Conservation (phyloP, 805 yeast species). For the Wickerhamiella alocasiicola region DNA sequence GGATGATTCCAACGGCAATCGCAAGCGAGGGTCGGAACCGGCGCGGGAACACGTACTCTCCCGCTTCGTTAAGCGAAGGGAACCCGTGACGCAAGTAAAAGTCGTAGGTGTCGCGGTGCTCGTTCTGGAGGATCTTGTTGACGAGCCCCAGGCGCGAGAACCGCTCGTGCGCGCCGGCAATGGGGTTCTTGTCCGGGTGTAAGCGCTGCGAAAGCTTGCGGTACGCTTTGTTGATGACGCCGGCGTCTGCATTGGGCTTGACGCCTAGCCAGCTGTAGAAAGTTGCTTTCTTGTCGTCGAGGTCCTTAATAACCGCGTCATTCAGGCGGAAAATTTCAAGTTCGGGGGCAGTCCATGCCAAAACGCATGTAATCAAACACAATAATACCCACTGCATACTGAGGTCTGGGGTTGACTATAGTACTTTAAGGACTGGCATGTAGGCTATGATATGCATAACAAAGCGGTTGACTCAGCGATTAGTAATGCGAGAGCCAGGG, state of each 20-base stretch:
- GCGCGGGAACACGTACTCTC: conserved; percentile 48
- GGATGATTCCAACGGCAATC: conserved; percentile 32
- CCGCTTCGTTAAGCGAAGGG: conserved; percentile 60
- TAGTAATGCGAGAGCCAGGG: too few relatives aligned
- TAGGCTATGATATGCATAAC: too few relatives aligned
- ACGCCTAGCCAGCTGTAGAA: conserved; percentile 51
- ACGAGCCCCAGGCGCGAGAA: conserved; percentile 70
- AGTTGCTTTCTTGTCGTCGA: conserved; percentile 42
- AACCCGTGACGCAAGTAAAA: conserved; percentile 72
- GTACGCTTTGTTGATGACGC: conserved; percentile 33
- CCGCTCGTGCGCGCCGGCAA: conserved; percentile 44
- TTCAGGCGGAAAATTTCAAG: conserved; percentile 68
- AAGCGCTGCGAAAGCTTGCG: conserved; percentile 54
- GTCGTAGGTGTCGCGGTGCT: conserved; percentile 64
- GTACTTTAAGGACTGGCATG: too few relatives aligned
- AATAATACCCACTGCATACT: conserved; percentile 8
- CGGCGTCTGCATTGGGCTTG: conserved; percentile 19
- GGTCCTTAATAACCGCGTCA: conserved; percentile 47
- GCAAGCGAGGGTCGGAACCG: conserved; percentile 56
- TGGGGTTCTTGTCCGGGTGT: conserved; percentile 75
- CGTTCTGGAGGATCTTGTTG: conserved; percentile 53
- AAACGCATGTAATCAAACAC: background rate
- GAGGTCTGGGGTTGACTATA: conserved; percentile 14
- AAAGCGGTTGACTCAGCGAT: too few relatives aligned
- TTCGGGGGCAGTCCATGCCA: conserved; percentile 35